Percentiles rank a stretch among this genome's conserved stretches.
phyloP scores from a whole-genome alignment of 371 early-diverging fungal species.

The Saksenaea vasiformis region DNA sequence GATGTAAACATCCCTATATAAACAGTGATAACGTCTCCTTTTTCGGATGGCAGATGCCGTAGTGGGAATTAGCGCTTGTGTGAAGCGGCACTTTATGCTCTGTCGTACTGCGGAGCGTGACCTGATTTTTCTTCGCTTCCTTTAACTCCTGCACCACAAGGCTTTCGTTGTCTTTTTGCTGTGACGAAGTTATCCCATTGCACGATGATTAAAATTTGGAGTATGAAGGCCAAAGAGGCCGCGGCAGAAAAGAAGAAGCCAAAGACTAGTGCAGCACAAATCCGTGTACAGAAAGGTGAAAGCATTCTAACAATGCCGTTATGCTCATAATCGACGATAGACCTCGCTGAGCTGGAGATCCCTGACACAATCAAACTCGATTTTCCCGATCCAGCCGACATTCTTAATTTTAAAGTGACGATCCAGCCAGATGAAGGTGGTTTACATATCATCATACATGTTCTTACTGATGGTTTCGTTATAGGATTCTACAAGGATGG shows the following conservation, averaged over 20 bases:
- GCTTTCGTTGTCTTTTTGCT: background rate
- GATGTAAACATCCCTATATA: background rate
- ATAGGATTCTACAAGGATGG: conserved; percentile 94
- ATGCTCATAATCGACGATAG: conserved; percentile 37
- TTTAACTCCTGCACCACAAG: background rate
- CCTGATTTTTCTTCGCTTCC: background rate
- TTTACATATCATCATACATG: background rate
- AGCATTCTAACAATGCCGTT: too few relatives aligned
- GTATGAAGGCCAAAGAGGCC: conserved; percentile 80
- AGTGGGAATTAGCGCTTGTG: too few relatives aligned
- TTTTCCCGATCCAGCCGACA: conserved; percentile 82
- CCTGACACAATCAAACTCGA: conserved; percentile 78
- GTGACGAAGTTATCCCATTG: background rate
- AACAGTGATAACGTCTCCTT: background rate
- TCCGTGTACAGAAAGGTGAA: conserved; percentile 91
- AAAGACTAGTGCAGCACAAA: conserved; percentile 86
- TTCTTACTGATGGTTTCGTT: background rate
- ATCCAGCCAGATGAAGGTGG: conserved; percentile 92
- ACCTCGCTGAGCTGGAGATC: conserved; percentile 84
- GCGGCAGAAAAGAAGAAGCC: conserved; percentile 78
- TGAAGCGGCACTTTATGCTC: background rate
- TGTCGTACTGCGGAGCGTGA: background rate
- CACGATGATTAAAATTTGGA: conserved; percentile 88
- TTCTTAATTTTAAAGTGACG: conserved; percentile 81
- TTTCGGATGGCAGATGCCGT: background rate